Conservation (phyloP, 2,329 filamentous ascomycete species). For the Trichoderma afroharzianum region DNA sequence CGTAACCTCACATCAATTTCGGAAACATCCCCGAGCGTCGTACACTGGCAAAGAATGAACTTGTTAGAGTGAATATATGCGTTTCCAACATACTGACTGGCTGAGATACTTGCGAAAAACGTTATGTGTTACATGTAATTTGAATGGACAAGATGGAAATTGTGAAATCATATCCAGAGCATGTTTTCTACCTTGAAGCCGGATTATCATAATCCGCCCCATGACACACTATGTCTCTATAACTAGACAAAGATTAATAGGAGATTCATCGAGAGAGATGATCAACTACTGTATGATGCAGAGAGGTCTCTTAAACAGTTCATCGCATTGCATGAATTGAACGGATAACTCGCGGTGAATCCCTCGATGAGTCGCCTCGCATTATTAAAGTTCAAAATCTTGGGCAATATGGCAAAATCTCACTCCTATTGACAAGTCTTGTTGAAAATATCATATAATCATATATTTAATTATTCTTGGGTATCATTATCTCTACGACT, state of each 20-base stretch:
- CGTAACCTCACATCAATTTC: background rate
- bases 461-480: background rate
- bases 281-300: too few relatives aligned
- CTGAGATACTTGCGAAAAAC: background rate
- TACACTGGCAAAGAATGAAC: background rate
- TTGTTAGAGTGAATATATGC: background rate
- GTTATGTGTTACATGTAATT: background rate
- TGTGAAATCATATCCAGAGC: background rate
- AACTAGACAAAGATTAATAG: too few relatives aligned
- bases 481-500: slow-evolving; percentile 10
- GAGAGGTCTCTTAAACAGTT: background rate
- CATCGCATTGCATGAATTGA: background rate
- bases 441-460: background rate
- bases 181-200: background rate
- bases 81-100: background rate
- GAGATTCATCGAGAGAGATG: background rate
- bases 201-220: background rate
- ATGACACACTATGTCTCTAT: background rate
- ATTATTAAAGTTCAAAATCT: background rate
- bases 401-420: background rate
- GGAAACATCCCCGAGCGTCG: background rate
- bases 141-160: background rate
- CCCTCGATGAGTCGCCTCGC: background rate
- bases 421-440: background rate
- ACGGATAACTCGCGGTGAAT: background rate